phyloP scores from a whole-genome alignment of 2,329 filamentous ascomycete genomes.

The Dactylellina leptospora region DNA sequence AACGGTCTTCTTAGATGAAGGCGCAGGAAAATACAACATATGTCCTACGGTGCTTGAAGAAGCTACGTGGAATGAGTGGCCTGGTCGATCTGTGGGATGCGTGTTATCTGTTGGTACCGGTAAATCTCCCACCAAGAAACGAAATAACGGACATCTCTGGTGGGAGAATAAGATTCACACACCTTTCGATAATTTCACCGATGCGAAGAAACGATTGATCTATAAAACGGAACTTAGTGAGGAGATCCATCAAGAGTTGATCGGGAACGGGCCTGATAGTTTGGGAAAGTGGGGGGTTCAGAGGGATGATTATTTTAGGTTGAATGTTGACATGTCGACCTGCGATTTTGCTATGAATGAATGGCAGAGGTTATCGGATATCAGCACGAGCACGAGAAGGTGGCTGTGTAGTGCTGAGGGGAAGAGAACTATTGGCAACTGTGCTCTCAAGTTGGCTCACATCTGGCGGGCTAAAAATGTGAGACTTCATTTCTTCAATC shows the following conservation, averaged over 20 bases:
- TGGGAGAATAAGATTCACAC: constrained; percentile 78
- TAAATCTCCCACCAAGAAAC: constrained; percentile 69
- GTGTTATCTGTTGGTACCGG: constrained; percentile 95
- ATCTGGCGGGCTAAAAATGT: constrained; percentile 51
- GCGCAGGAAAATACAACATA: constrained; percentile 89
- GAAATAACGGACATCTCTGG: constrained; percentile 81
- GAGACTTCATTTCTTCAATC: not conserved
- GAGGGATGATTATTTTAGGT: constrained; percentile 87
- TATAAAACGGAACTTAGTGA: constrained; percentile 95
- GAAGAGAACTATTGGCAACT: constrained; percentile 40
- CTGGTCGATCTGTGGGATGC: constrained; percentile 87
- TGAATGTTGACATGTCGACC: constrained; percentile 97
- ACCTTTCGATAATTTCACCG: constrained; percentile 82
- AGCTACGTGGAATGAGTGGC: constrained; percentile 82
- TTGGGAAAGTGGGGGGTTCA: constrained; percentile 75
- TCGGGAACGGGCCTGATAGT: constrained; percentile 32
- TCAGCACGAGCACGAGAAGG: constrained; percentile 87
- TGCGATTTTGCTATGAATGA: constrained; percentile 99
- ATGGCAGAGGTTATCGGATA: constrained; percentile 91
- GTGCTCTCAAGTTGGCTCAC: constrained; percentile 44
- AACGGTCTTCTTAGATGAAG: constrained; percentile 92
- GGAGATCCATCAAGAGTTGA: constrained; percentile 74
- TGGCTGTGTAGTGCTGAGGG: constrained; percentile 72
- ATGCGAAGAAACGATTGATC: constrained; percentile 83
- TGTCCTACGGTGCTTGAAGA: constrained; percentile 86